Evolutionary conservation across 192 early-diverging fungal genomes (phyloP), one percentile per base, ranked within the genome.

Genomic region (Gryganskiella cystojenkinii): DNA sequence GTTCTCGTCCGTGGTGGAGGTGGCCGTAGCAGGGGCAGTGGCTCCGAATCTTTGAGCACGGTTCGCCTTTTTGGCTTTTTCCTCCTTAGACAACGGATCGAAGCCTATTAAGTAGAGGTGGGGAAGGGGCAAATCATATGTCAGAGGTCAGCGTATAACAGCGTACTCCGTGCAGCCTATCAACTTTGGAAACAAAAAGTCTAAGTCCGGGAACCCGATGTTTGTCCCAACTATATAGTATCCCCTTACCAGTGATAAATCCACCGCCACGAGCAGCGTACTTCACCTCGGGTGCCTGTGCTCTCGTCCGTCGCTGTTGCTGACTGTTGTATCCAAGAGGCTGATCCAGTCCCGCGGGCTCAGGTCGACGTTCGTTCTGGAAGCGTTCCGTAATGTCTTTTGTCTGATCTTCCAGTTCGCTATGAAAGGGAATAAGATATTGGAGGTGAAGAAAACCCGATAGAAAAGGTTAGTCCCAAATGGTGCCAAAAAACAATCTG

Each of bases 41-140:
- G 49, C 47, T 8, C 74, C 74, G 51, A 78, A 78, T 0, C 74
- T 60, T 15, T 64, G 66, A 15, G 74, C 66, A 28, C 74, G 74
- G 24, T 37, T 64, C 0, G 74, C 74, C 35, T 64, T 68, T 28
- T 78, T 78, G 14, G 64, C 67, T 20, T 43, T 52, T 47, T 78
- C 74, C 43, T 68, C 74, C 37, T 63, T 78, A n/a, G 74, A 69
- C 28, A 78, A 33, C 17, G 56, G 60, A 54, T 78, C 74, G 30
- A 78, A 78, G 17, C 74, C 74, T 78, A 47, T 13, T 3, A 25
- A 40, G 37, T 40, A 40, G 37, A 40, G 37, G 37, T 13, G 13
- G 37, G 7, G 37, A 13, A 5, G 37, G 37, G 37, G 37, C 37
- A 9, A n/a, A n/a, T n/a, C n/a, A n/a, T n/a, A n/a, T n/a, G n/a